These are phyloP conservation scores for Torrubiellomyces zombiae DNA, from an alignment of 2,329 filamentous ascomycete genomes.

Conservation along the genomic window DNA sequence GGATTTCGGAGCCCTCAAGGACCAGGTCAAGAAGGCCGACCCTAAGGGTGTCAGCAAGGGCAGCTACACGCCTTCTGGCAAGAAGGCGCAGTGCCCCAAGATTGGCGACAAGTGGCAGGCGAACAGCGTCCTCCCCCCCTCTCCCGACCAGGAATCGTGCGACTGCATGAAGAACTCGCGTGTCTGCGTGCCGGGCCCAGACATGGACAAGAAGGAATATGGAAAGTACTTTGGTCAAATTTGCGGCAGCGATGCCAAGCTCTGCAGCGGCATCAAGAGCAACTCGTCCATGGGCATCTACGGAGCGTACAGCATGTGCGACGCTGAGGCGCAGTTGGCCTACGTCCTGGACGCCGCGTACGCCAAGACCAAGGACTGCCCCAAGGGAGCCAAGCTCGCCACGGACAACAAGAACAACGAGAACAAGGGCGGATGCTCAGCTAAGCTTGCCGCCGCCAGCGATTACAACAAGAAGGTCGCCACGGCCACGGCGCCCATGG, in stretches of 20 bases:
- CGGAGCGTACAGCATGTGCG: conserved; percentile 67
- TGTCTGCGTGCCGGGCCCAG: conserved; percentile 47
- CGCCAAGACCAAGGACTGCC: conserved; percentile 28
- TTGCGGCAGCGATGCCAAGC: conserved; percentile 39
- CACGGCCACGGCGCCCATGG: conserved; percentile 3
- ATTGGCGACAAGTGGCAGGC: conserved; percentile 46
- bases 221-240: conserved; percentile 57
- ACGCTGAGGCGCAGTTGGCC: conserved; percentile 49
- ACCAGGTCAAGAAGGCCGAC: conserved; percentile 48
- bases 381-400: too few relatives aligned
- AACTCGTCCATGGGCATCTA: conserved; percentile 54
- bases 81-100: conserved; percentile 53
- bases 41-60: conserved; percentile 49
- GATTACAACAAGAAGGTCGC: conserved; percentile 24
- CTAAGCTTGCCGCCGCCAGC: conserved; percentile 46
- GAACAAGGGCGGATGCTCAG: too few relatives aligned
- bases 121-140: conserved; percentile 56
- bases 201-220: conserved; percentile 40
- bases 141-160: conserved; percentile 65
- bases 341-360: conserved; percentile 64
- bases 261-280: conserved; percentile 51
- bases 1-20: conserved; percentile 60
- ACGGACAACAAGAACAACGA: too few relatives aligned
- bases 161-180: conserved; percentile 67
- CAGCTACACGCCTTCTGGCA: conserved; percentile 61